Evolutionary conservation across 139 green algal species (phyloP).

Genomic region (Chlorella sp.): DNA sequence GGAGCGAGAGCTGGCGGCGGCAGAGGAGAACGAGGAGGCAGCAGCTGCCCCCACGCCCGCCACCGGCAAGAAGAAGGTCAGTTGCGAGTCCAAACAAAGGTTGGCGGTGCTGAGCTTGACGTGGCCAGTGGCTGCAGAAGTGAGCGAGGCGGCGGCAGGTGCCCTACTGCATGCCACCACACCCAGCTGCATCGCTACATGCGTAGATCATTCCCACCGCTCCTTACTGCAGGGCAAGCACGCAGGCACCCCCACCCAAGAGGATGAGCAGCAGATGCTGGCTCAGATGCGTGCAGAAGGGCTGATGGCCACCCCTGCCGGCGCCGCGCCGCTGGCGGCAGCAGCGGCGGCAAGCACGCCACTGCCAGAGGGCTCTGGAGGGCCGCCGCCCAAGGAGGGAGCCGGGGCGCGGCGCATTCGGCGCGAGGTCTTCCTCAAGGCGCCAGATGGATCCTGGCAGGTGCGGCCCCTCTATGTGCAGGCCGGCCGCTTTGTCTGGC

Average conservation of each 20-base stretch:
- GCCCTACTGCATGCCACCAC: too few relatives aligned
- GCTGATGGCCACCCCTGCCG: slow-evolving; percentile 16
- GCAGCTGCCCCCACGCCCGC: background rate
- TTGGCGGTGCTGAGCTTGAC: too few relatives aligned
- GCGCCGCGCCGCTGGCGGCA: background rate
- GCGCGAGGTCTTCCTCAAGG: slow-evolving; percentile 41
- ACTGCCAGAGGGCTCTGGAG: slow-evolving; percentile 4
- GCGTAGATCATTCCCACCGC: too few relatives aligned
- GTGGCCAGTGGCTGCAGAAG: too few relatives aligned
- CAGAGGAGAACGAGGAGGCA: slow-evolving; percentile 25
- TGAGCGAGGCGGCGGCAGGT: too few relatives aligned
- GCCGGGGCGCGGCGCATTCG: slow-evolving; percentile 35
- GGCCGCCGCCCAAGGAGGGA: slow-evolving; percentile 17
- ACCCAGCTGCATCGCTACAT: too few relatives aligned
- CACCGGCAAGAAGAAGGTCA: slow-evolving; percentile 34
- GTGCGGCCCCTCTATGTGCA: too few relatives aligned
- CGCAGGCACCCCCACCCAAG: slow-evolving; percentile 11
- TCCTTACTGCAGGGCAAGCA: slow-evolving; percentile 16
- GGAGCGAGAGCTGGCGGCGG: slow-evolving; percentile 31
- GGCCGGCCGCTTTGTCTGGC: too few relatives aligned
- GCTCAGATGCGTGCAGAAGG: slow-evolving; percentile 48
- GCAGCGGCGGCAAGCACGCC: background rate
- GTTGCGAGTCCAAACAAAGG: too few relatives aligned
- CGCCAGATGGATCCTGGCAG: slow-evolving; percentile 9
- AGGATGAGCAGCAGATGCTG: slow-evolving; percentile 46